phyloP scores from a whole-genome alignment of 2,329 filamentous ascomycete genomes.

The Ceratocystis alfenasii region DNA sequence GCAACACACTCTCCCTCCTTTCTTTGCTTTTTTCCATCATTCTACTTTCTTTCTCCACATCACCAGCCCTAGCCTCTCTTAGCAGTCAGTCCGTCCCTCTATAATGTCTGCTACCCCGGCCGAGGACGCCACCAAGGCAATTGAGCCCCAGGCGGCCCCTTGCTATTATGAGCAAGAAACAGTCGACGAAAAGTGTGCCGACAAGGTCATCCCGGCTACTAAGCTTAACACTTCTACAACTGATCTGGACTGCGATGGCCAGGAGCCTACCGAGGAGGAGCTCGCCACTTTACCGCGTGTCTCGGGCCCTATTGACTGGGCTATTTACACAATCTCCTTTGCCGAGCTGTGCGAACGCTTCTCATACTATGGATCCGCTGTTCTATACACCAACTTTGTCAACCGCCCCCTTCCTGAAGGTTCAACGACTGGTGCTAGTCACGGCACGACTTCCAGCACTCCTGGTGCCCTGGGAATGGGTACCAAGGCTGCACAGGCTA shows the following conservation, averaged over 20 bases:
- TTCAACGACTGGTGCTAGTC: slow-evolving; percentile 42
- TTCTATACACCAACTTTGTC: slow-evolving; percentile 58
- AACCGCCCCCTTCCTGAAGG: slow-evolving; percentile 42
- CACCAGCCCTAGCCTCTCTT: neutral
- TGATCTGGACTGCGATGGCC: slow-evolving; percentile 26
- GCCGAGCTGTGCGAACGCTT: slow-evolving; percentile 67
- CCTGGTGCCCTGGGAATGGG: slow-evolving; percentile 48
- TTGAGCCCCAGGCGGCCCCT: slow-evolving; percentile 5
- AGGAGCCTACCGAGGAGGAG: slow-evolving; percentile 50
- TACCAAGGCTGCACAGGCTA: slow-evolving; percentile 40
- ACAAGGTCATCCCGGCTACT: slow-evolving; percentile 21
- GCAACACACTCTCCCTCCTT: neutral
- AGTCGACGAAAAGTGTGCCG: slow-evolving; percentile 14
- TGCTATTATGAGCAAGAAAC: neutral
- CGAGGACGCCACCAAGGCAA: slow-evolving; percentile 1
- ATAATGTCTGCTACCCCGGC: slow-evolving; percentile 3
- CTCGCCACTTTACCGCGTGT: slow-evolving; percentile 49
- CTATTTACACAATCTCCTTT: slow-evolving; percentile 57
- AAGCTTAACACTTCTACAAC: slow-evolving; percentile 14
- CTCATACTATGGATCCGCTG: slow-evolving; percentile 61
- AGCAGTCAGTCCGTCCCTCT: neutral
- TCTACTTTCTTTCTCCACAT: neutral
- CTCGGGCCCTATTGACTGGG: slow-evolving; percentile 51
- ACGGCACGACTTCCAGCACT: slow-evolving; percentile 28
- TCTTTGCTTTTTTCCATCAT: neutral